Conservation (phyloP, 441 rosid genomes). For the Euphorbia celastroides region DNA sequence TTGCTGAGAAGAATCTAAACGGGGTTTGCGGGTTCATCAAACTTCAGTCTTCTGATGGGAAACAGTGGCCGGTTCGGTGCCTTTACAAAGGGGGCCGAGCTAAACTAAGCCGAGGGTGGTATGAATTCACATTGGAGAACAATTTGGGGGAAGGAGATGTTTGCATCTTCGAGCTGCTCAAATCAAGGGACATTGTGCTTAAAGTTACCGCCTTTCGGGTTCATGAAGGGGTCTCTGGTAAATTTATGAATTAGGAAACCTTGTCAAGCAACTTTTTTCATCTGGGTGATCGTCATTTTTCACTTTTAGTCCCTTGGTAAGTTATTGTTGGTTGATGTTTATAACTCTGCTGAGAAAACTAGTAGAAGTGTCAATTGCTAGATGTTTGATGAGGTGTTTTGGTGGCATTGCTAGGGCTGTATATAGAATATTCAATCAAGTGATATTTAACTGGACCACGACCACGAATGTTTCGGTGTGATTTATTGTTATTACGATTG, state of each 20-base stretch:
- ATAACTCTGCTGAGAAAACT: constrained; percentile 24
- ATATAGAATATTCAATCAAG: constrained; percentile 35
- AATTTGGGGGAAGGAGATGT: constrained; percentile 96
- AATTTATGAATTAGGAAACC: constrained; percentile 21
- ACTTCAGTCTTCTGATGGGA: constrained; percentile 74
- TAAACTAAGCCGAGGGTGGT: constrained; percentile 95
- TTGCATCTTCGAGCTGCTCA: constrained; percentile 76
- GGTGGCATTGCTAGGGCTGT: constrained; percentile 34
- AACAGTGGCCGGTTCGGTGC: constrained; percentile 91
- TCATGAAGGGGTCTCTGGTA: constrained; percentile 26
- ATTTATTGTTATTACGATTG: constrained; percentile 13
- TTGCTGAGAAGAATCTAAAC: constrained; percentile 81
- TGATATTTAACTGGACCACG: constrained; percentile 21
- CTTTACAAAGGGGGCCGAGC: constrained; percentile 87
- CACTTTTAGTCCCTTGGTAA: constrained; percentile 3
- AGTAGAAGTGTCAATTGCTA: constrained; percentile 23
- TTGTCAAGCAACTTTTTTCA: constrained; percentile 14
- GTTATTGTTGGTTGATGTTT: constrained; percentile 23
- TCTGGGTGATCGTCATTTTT: constrained; percentile 16
- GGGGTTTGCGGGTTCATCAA: constrained; percentile 90
- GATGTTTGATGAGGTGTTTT: constrained; percentile 25
- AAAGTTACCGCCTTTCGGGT: constrained; percentile 82
- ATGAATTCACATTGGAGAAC: constrained; percentile 81
- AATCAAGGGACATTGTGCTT: constrained; percentile 66
- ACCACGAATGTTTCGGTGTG: constrained; percentile 13